Percentiles rank a stretch among this genome's conserved stretches.
Evolutionary conservation across 202 grass and related monocot species (phyloP).

Genomic region (Zizania palustris): DNA sequence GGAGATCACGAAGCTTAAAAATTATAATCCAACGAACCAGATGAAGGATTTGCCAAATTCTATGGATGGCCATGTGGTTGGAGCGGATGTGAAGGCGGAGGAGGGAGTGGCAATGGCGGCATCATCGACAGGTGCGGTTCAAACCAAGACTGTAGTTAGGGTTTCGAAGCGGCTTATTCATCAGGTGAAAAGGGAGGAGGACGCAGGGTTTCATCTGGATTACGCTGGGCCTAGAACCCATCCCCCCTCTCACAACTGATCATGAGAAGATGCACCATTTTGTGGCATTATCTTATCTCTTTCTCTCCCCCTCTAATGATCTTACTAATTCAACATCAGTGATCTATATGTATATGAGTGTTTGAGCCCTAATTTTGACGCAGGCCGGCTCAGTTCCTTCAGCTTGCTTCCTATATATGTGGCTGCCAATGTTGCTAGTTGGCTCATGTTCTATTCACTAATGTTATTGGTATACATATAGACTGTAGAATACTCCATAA

Average conservation of each 20-base stretch:
- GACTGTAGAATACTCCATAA: not conserved
- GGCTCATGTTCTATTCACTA: not conserved
- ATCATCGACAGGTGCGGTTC: constrained; percentile 1
- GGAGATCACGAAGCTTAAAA: constrained; percentile 6
- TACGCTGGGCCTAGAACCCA: constrained; percentile 71
- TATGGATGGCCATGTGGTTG: not conserved
- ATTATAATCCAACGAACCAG: not conserved
- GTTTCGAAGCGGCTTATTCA: constrained; percentile 34
- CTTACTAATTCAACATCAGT: constrained; percentile 16
- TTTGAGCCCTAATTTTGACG: constrained; percentile 28
- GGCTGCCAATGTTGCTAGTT: constrained; percentile 34
- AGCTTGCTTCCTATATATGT: not conserved
- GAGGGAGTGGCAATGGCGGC: not conserved
- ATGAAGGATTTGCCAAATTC: not conserved
- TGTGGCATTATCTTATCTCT: not conserved
- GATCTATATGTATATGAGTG: constrained; percentile 34
- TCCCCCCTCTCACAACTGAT: constrained; percentile 77
- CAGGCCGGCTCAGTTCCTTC: not conserved
- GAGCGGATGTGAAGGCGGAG: not conserved
- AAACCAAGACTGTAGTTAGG: not conserved
- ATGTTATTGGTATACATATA: not conserved
- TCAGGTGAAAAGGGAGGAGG: constrained; percentile 28
- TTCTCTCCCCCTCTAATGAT: not conserved
- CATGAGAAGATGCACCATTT: not conserved
- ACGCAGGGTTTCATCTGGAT: constrained; percentile 70